phyloP scores from a whole-genome alignment of 2,329 filamentous ascomycete genomes.

The Aspergillus japonicus region DNA sequence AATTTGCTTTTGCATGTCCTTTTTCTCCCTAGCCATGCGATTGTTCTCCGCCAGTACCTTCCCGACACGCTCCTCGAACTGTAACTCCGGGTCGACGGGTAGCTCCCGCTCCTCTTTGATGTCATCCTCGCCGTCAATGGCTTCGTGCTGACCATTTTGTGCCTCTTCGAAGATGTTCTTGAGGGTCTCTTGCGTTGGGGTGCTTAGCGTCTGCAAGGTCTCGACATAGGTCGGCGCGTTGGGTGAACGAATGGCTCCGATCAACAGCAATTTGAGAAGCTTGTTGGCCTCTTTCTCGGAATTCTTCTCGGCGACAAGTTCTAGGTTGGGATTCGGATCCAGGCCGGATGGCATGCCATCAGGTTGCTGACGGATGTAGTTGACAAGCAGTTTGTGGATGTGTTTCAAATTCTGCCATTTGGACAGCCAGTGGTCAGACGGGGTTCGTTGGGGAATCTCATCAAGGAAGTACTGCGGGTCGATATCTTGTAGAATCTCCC shows the following conservation, averaged over 20 bases:
- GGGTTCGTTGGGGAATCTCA: constrained; percentile 46
- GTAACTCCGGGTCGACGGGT: constrained; percentile 45
- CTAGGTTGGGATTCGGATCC: constrained; percentile 46
- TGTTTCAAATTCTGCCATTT: constrained; percentile 52
- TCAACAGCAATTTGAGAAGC: constrained; percentile 63
- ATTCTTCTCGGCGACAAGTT: constrained; percentile 46
- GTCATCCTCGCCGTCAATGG: constrained; percentile 38
- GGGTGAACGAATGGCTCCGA: constrained; percentile 61
- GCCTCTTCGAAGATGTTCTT: constrained; percentile 50
- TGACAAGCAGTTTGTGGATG: constrained; percentile 46
- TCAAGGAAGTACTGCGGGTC: constrained; percentile 50
- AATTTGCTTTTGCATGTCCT: constrained; percentile 47
- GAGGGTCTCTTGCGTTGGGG: constrained; percentile 45
- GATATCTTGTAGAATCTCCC: constrained; percentile 51
- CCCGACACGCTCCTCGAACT: constrained; percentile 50
- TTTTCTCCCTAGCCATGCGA: constrained; percentile 53
- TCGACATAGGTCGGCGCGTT: constrained; percentile 56
- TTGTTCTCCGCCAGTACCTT: constrained; percentile 58
- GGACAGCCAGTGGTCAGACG: constrained; percentile 47
- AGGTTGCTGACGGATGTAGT: constrained; percentile 47
- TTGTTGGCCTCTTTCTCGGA: constrained; percentile 49
- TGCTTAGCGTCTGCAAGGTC: constrained; percentile 45
- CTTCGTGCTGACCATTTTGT: constrained; percentile 41
- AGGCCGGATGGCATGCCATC: constrained; percentile 45
- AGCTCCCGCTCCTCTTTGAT: constrained; percentile 37